These are phyloP conservation scores for Ceratocystis alfenasii DNA, from an alignment of 2,329 filamentous ascomycete genomes.

Conservation along the genomic window DNA sequence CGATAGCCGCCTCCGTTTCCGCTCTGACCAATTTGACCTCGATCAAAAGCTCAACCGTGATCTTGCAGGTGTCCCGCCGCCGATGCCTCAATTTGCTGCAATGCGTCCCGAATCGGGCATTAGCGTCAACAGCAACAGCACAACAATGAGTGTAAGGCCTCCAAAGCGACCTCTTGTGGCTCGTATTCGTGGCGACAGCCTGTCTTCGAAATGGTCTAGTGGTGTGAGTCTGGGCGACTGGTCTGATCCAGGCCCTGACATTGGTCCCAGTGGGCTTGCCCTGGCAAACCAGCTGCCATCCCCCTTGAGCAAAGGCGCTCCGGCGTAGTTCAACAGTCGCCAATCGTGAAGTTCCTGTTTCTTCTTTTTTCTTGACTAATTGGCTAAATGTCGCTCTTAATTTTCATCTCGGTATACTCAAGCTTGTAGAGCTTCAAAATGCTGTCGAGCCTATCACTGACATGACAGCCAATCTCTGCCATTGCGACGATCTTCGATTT, in stretches of 20 bases:
- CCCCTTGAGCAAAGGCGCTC: background rate
- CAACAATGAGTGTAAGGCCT: conserved; percentile 34
- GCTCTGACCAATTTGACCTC: conserved; percentile 55
- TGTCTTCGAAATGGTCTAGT: conserved; percentile 36
- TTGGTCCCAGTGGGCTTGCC: conserved; percentile 32
- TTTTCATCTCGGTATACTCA: background rate
- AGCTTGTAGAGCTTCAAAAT: background rate
- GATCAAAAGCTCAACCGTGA: conserved; percentile 29
- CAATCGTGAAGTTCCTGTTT: background rate
- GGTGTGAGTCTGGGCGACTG: conserved; percentile 37
- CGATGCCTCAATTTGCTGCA: conserved; percentile 23
- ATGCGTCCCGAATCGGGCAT: conserved; percentile 25
- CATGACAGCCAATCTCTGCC: background rate
- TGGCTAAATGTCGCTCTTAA: background rate
- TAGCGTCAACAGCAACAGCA: conserved; percentile 26
- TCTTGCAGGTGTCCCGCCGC: conserved; percentile 20
- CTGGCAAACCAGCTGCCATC: background rate
- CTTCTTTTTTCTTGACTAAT: background rate
- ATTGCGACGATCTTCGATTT: background rate
- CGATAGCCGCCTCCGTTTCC: conserved; percentile 43
- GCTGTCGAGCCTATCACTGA: background rate
- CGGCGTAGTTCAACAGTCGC: background rate
- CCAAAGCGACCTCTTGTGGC: conserved; percentile 27
- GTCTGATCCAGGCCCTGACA: conserved; percentile 44
- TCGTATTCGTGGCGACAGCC: conserved; percentile 32